phyloP scores from a whole-genome alignment of 257 asterid genomes.

The Nicotiana knightiana region DNA sequence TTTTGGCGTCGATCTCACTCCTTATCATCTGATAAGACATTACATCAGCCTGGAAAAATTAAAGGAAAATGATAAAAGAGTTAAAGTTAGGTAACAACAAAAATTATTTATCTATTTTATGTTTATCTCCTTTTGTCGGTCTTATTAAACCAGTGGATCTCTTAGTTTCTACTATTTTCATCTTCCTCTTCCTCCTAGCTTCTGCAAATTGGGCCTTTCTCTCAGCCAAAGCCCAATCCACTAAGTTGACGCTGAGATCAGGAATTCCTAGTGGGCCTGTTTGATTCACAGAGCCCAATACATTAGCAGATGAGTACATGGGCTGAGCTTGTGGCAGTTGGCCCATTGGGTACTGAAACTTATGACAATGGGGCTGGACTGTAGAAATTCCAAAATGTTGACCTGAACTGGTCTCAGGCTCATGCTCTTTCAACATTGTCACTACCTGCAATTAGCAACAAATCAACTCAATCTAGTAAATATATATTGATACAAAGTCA shows the following conservation, averaged over 20 bases:
- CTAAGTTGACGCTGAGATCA: slow-evolving; percentile 24
- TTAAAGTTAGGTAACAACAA: not conserved
- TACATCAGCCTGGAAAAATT: not conserved
- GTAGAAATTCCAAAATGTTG: too few species aligned
- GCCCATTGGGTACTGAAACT: slow-evolving; percentile 1
- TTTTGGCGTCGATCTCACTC: not conserved
- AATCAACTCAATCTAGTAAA: not conserved
- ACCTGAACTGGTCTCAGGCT: not conserved
- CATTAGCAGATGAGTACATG: slow-evolving; percentile 11
- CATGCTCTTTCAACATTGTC: not conserved
- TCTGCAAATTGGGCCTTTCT: slow-evolving; percentile 39
- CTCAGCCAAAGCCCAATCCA: slow-evolving; percentile 18
- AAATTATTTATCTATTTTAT: not conserved
- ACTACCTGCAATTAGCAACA: not conserved
- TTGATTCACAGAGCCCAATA: slow-evolving; percentile 14
- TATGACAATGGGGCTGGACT: not conserved
- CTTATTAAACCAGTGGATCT: not conserved
- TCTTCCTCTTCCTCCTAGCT: slow-evolving; percentile 52
- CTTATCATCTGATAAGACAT: not conserved
- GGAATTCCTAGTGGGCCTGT: slow-evolving; percentile 33
- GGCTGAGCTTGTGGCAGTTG: slow-evolving; percentile 16
- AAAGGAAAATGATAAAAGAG: not conserved
- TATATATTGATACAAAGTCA: not conserved
- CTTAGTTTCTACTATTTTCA: slow-evolving; percentile 29
- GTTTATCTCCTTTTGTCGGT: not conserved